These are phyloP conservation scores for Trifolium repens DNA, from an alignment of 306 rosid genomes.

Conservation along the genomic window DNA sequence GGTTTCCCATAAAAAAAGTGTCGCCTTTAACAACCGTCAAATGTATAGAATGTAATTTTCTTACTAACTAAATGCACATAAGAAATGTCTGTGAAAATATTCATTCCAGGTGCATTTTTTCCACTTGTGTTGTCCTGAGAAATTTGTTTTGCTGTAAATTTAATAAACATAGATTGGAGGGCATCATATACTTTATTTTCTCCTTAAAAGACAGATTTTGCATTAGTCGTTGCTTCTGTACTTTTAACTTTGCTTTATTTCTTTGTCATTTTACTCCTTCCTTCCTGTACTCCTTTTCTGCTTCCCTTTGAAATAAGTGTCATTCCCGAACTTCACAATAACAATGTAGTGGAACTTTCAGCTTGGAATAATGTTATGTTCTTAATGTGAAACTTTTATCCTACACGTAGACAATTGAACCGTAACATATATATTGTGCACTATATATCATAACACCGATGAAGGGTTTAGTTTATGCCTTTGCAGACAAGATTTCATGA, in stretches of 20 bases:
- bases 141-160: constrained; percentile 3
- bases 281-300: background rate
- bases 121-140: background rate
- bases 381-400: background rate
- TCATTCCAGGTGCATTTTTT: constrained; percentile 18
- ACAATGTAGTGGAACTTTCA: background rate
- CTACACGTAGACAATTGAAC: constrained; percentile 2
- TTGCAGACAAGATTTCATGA: background rate
- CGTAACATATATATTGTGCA: background rate
- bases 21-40: constrained; percentile 1
- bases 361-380: background rate
- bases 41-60: background rate
- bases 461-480: too few relatives aligned
- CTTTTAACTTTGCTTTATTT: background rate
- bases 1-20: background rate
- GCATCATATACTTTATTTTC: background rate
- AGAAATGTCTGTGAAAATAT: constrained; percentile 23
- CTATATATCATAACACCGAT: background rate
- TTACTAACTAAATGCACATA: background rate
- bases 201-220: background rate
- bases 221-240: background rate
- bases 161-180: background rate
- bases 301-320: background rate
- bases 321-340: background rate
- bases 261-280: background rate